A percentile compares a stretch with the other conserved stretches of the same genome.
These are phyloP conservation scores for Salmacisia buchloeana DNA, from an alignment of 1,284 basidiomycete species.

Conservation along the genomic window DNA sequence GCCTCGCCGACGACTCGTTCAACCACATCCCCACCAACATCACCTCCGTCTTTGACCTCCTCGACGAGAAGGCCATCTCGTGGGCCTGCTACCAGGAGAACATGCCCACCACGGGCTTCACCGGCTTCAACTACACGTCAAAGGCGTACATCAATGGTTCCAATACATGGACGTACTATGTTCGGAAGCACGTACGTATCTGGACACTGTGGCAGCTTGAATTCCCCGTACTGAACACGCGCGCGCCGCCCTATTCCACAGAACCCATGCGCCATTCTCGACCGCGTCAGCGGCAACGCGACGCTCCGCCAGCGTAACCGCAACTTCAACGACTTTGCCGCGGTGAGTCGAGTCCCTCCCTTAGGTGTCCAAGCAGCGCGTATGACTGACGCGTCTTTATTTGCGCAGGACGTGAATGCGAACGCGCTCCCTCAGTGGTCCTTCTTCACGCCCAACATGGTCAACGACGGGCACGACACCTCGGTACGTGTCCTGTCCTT, in stretches of 20 bases:
- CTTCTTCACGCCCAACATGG: constrained; percentile 65
- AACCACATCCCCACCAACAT: constrained; percentile 53
- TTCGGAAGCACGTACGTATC: constrained; percentile 25
- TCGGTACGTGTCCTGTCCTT: too few relatives aligned
- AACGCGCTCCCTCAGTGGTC: constrained; percentile 60
- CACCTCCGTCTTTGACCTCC: constrained; percentile 62
- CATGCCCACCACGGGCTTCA: constrained; percentile 60
- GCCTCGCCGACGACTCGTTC: constrained; percentile 57
- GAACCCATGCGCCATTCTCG: constrained; percentile 58
- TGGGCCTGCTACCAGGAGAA: constrained; percentile 55
- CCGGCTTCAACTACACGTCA: constrained; percentile 53
- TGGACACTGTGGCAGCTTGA: background rate
- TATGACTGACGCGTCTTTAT: background rate
- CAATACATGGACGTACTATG: constrained; percentile 52
- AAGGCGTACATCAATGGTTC: constrained; percentile 55
- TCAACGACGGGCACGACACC: constrained; percentile 62
- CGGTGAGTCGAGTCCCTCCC: background rate
- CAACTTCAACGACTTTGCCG: constrained; percentile 60
- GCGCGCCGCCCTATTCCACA: constrained; percentile 31
- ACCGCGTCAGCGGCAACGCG: constrained; percentile 55
- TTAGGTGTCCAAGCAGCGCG: too few relatives aligned
- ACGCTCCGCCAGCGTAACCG: constrained; percentile 57
- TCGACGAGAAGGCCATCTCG: constrained; percentile 57
- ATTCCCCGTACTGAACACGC: constrained; percentile 59
- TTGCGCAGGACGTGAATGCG: constrained; percentile 53